Base-by-base conservation (phyloP, 2,329 filamentous ascomycete species). In the Bertia moriformis region DNA sequence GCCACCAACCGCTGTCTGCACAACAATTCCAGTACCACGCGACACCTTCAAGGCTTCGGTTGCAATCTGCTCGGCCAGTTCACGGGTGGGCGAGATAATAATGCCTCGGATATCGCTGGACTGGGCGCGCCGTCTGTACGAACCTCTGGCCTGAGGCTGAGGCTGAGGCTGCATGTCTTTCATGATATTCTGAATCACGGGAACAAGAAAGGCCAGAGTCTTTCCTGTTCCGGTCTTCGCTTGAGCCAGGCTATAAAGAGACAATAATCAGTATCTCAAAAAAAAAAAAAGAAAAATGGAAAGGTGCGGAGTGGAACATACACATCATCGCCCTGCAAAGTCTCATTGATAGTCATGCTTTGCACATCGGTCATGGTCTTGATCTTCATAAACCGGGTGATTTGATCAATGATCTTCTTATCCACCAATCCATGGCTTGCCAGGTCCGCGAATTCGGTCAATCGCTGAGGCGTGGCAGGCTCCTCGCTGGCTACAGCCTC, bases 141-240 rank as follows among this genome's bases (percentile, higher is more conserved):
- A 55, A 39, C 70, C 7, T 7, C 22, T 7, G 7, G 22, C 7
- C 10, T 10, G 15, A 7, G 7, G 7, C 10, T 7, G 10, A 7
- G 7, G 74, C 22, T 93, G 68, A 0, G 62, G 58, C 1, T 77
- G 73, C 45, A 85, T 73, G 43, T 67, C 61, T 15, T 61, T 57
- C 43, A 93, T 64, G 52, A 94, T 83, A 43, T 78, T 78, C 56
- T 95, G 85, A 39, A 96, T 63, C 4, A 87, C 66, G 38, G 91
- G 91, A 4, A 96, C 62, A 18, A 98, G 69, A 66, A 96, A 98
- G 24, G 85, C 91, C 41, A 96, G 64, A 0, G 91, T 98, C 64
- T 98, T 98, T 55, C 91, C 91, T 3, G 91, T 96, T 55, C 91
- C 91, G 5, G 91, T 98, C 62, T 85, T 94, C 43, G 91, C 91